These are phyloP conservation scores for Leptomonas pyrrhocoris DNA, from an alignment of 208 protist species.

Conservation along the genomic window DNA sequence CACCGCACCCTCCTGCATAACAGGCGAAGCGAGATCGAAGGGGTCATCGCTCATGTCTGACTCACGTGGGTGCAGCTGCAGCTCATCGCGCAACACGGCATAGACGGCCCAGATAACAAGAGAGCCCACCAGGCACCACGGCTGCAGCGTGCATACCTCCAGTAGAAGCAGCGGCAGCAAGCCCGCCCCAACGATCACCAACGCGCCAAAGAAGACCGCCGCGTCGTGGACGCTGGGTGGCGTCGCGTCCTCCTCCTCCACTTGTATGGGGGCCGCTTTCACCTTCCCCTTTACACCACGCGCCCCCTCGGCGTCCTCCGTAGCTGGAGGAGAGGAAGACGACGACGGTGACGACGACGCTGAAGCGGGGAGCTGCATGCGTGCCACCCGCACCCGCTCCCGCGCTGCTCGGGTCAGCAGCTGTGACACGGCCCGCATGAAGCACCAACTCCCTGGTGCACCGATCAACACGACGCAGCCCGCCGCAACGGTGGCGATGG, in stretches of 20 bases:
- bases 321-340: too few relatives aligned
- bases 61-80: conserved; percentile 20
- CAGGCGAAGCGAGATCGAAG: conserved; percentile 30
- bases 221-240: conserved; percentile 2
- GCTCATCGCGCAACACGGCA: conserved; percentile 29
- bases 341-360: not conserved
- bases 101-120: conserved; percentile 31
- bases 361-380: conserved; percentile 2
- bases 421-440: not conserved
- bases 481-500: not conserved
- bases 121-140: conserved; percentile 28
- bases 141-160: conserved; percentile 45
- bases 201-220: conserved; percentile 7
- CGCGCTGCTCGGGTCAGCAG: conserved; percentile 10
- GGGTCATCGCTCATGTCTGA: conserved; percentile 12
- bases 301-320: too few relatives aligned
- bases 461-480: conserved; percentile 22
- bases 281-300: not conserved
- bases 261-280: too few relatives aligned
- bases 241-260: not conserved
- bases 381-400: conserved; percentile 13
- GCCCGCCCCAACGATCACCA: conserved; percentile 17
- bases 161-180: conserved; percentile 47
- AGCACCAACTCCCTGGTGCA: conserved; percentile 8
- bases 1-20: conserved; percentile 30